Evolutionary conservation across 345 rosid species (phyloP), one percentile per base, ranked within the genome.

Genomic region (Pistacia atlantica): DNA sequence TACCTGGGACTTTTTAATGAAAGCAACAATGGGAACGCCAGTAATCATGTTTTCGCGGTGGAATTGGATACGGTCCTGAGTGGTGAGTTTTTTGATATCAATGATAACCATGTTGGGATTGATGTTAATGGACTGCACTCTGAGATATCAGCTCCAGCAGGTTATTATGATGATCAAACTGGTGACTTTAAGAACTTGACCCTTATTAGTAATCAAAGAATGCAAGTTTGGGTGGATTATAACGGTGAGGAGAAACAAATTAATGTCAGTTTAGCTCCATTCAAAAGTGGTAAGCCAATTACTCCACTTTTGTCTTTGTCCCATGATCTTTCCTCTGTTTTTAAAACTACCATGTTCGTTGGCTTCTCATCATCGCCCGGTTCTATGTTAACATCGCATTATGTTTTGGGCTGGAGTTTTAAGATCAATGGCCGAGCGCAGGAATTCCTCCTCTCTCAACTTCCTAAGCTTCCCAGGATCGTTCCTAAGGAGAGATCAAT

Each of bases 331-430:
- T 83, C 1, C 1, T 3, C 75, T 1, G 14, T 84, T 60, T 4
- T 94, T 59, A 25, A 5, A 2, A 66, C 81, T 25, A 59, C 55
- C 3, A 88, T 89, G 92, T 89, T 46, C 54, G 89, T 92, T 20
- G 98, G 97, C 7, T 89, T 94, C 80, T 94, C 93, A 8, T 84
- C 97, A 0, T 67, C 97, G 1, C 87, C 94, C 0, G 89, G 89
- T 8, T 70, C 87, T 57, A 55, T 83, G 18, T 10, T 71, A 4
- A 48, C 82, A 4, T 84, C 82, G 57, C 93, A 90, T 65, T 91
- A 77, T 69, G 59, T 93, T 11, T 71, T 87, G 49, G 97, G 97
- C 28, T 93, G 98, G 94, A 93, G 97, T 22, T 73, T 87, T 64
- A 83, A 45, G 42, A 73, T 84, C 25, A 88, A 88, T 38, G 89